Base-by-base conservation (phyloP, 2,329 filamentous ascomycete genomes). In the Ophiocordyceps camponoti-saundersi region DNA sequence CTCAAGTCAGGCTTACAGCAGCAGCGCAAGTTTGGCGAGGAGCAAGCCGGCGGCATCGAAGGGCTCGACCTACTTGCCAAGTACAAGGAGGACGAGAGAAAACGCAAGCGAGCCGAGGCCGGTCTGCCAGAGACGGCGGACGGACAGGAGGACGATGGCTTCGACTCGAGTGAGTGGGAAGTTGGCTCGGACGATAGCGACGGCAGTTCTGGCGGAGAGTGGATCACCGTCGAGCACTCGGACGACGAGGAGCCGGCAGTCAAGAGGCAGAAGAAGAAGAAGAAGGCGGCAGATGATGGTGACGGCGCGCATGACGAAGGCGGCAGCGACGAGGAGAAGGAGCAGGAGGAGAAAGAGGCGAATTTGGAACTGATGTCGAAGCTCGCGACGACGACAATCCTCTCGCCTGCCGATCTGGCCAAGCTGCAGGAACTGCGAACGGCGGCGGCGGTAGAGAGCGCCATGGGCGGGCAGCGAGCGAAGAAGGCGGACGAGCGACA, bases 341-440 rank as follows among this genome's bases (percentile, higher is more conserved):
- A 66, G 6, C 65, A 67, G n/a, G 65, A 63, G n/a, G 63, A 63
- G 26, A 61, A 66, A 6, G 66, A 67, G n/a, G 65, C 63, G 13
- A 66, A 71, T 49, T 55, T 68, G 7, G 60, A 69, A 48, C 67
- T 70, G 51, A 74, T 79, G 53, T 79, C 82, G 13, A 87, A 80
- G 56, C 77, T 95, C 42, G 89, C 89, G n/a, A 95, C 86, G 0
- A 94, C 86, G 2, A 83, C 85, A 44, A 93, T 98, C 53, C 80
- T 98, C 51, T 98, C 92, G 0, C 92, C 92, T 0, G 92, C 92
- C 13, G 92, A 98, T 64, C 75, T 96, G n/a, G 82, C 85, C 54
- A 96, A 96, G 62, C 80, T 98, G 20, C 80, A 86, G 51, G 90
- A 95, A 64, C 79, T 98, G 22, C 85, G 86, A 44, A 71, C 84